Base-by-base conservation (phyloP, 768 basidiomycete genomes). In the Boletellus emodensis region DNA sequence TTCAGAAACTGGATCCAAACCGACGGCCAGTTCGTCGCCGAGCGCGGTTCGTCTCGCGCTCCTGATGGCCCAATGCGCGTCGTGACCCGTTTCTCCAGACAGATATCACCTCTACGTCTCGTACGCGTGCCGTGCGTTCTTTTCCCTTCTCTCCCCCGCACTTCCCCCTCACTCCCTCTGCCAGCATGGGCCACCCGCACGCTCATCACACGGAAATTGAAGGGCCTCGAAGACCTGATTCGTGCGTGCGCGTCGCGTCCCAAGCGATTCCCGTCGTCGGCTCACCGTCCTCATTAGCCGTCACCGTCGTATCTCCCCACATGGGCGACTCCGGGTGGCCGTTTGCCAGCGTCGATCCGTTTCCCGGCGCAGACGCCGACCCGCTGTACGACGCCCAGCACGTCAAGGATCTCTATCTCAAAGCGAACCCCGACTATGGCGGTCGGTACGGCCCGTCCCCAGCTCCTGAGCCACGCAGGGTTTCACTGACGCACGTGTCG, bases 101-200 rank as follows among this genome's bases (percentile, higher is more conserved):
- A 85, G 94, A 40, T 97, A 97, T 66, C 89, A 90, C 58, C 88
- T 95, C 57, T 95, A 90, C 60, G 89, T 96, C 51, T 88, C 87
- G 4, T 82, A 84, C 55, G 83, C 87, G 2, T 97, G 93, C 61
- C 93, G 88, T 90, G 55, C 65, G 85, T 58, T 33, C 24, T 3
- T 1, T 17, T 11, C 9, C 9, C 18, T 22, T 14, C 6, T 30
- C 28, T 6, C 22, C 11, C 11, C 14, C 2, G 0, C 12, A 3
- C 11, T 11, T 2, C 28, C 5, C 34, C 24, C 26, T 20, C 12
- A 17, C 24, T 24, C 40, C 20, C 10, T 10, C 40, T 36, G 11
- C 30, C 40, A 90, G 87, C 95, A 9, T 98, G 94, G 95, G 95
- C 95, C 0, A 91, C 92, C 22, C 79, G 95, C 57, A 81, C 94